Percentiles rank a stretch among this genome's conserved stretches.
phyloP scores from a whole-genome alignment of 129 eudicot species.

The Pseudognaphalium luteoalbum region DNA sequence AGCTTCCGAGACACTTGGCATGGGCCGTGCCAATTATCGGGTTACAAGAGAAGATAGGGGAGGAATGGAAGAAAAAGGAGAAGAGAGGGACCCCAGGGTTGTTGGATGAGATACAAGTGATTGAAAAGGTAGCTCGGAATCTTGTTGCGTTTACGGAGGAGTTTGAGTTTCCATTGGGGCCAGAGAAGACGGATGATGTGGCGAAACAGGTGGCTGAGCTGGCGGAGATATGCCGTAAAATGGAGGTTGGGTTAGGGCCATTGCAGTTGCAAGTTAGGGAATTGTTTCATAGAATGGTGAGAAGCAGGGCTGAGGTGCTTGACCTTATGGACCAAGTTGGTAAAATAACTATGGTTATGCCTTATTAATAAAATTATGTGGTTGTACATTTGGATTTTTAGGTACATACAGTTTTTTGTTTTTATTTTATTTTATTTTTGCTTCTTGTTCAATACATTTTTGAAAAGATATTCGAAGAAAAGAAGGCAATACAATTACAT shows the following conservation, averaged over 20 bases:
- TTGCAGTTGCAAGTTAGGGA: conserved; percentile 77
- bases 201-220: conserved; percentile 59
- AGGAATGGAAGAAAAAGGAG: conserved; percentile 80
- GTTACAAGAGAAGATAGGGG: conserved; percentile 83
- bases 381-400: conserved; percentile 19
- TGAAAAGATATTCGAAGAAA: not conserved
- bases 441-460: not conserved
- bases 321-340: conserved; percentile 74
- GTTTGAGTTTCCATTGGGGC: conserved; percentile 68
- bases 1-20: conserved; percentile 46
- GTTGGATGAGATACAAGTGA: conserved; percentile 65
- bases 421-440: not conserved
- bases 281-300: conserved; percentile 89
- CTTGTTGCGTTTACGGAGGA: conserved; percentile 58
- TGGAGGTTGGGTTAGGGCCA: conserved; percentile 88
- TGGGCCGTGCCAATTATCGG: conserved; percentile 66
- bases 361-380: conserved; percentile 26
- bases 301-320: conserved; percentile 73
- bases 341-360: conserved; percentile 43
- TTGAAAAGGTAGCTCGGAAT: conserved; percentile 56
- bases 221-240: conserved; percentile 56
- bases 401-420: not conserved
- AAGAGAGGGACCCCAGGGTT: conserved; percentile 70
- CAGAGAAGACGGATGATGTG: conserved; percentile 66
- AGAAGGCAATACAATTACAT: not conserved